These are phyloP conservation scores for Flaveria floridana DNA, from an alignment of 140 eudicot genomes.

Conservation along the genomic window DNA sequence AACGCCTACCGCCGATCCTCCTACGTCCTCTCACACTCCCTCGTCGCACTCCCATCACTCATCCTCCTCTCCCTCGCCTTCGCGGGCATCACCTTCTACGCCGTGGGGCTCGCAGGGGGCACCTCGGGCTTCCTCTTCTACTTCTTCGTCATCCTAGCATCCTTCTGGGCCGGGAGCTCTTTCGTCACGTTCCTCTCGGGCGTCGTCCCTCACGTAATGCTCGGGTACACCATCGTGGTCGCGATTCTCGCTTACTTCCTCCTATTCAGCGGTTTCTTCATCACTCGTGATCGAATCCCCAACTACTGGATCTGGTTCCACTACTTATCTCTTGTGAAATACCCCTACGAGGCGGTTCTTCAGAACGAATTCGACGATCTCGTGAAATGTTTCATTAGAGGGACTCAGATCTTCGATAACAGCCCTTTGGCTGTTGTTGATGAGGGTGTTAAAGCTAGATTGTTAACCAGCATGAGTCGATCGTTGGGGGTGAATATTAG, in stretches of 20 bases:
- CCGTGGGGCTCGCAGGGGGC: conserved; percentile 51
- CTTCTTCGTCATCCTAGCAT: conserved; percentile 43
- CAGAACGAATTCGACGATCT: conserved; percentile 47
- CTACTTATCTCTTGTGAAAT: conserved; percentile 42
- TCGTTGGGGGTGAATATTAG: conserved; percentile 62
- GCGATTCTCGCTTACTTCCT: conserved; percentile 49
- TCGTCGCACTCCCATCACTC: conserved; percentile 41
- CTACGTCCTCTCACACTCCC: conserved; percentile 43
- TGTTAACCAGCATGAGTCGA: conserved; percentile 43
- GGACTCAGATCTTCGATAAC: conserved; percentile 48
- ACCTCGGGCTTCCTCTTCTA: conserved; percentile 45
- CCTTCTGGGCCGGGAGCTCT: conserved; percentile 52
- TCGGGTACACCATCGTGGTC: conserved; percentile 51
- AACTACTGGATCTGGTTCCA: conserved; percentile 52
- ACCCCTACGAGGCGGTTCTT: conserved; percentile 47
- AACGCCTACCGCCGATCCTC: conserved; percentile 49
- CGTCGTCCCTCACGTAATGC: conserved; percentile 48
- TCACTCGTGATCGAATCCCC: conserved; percentile 48
- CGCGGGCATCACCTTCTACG: conserved; percentile 45
- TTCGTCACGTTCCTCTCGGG: conserved; percentile 51
- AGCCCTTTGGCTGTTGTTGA: conserved; percentile 44
- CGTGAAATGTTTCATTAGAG: conserved; percentile 40
- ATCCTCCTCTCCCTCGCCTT: conserved; percentile 43
- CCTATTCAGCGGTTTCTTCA: conserved; percentile 48
- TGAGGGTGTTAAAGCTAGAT: conserved; percentile 24